These are phyloP conservation scores for Cyberlindnera saturnus DNA, from an alignment of 805 yeast genomes.

Conservation along the genomic window DNA sequence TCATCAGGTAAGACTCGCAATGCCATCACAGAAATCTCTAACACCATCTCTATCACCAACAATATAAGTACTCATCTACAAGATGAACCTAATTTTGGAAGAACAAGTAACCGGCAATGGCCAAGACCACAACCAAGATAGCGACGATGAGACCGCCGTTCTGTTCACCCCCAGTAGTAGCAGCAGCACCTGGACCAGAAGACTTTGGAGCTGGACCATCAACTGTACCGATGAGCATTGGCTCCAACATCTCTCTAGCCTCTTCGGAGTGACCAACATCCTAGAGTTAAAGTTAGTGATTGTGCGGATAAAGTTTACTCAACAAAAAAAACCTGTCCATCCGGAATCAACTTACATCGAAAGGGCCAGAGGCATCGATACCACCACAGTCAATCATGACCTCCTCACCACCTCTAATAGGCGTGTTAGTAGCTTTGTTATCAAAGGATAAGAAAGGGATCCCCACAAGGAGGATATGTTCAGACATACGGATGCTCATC, in stretches of 20 bases:
- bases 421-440: constrained; percentile 24
- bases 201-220: constrained; percentile 48
- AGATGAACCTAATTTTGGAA: constrained; percentile 1
- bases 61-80: neutral
- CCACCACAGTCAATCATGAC: constrained; percentile 80
- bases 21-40: neutral
- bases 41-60: neutral
- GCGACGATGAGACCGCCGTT: constrained; percentile 21
- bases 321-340: constrained; percentile 21
- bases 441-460: neutral
- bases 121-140: constrained; percentile 14
- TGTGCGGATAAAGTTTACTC: constrained; percentile 1
- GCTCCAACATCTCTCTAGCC: constrained; percentile 71
- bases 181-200: constrained; percentile 13
- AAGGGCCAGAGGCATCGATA: constrained; percentile 73
- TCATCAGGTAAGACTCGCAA: neutral
- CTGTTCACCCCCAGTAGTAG: constrained; percentile 23
- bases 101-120: constrained; percentile 17
- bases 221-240: constrained; percentile 69
- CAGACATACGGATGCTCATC: constrained; percentile 52
- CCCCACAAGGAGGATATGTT: constrained; percentile 4
- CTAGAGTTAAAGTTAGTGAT: constrained; percentile 21
- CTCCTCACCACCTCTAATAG: constrained; percentile 67
- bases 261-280: constrained; percentile 98
- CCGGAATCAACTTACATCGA: constrained; percentile 39